Evolutionary conservation across 2,329 filamentous ascomycete species (phyloP), one percentile per base, ranked within the genome.

Genomic region (Fusarium lyarnte): DNA sequence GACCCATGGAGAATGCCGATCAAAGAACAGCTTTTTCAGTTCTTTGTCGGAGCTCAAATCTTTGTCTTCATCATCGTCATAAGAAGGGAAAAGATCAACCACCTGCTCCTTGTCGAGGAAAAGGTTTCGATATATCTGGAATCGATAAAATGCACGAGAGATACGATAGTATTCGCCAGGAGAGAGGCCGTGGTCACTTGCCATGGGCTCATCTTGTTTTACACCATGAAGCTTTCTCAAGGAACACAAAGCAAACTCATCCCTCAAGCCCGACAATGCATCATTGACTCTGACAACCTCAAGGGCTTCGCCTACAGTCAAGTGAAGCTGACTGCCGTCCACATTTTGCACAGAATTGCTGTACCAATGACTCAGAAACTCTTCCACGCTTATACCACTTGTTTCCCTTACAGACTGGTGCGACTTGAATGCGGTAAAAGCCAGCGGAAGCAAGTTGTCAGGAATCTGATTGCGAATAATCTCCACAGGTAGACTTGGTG

Each of bases 61-160:
- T 14, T 46, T 51, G 14, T 60, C 36, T 45, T 61, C 43, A 9
- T 46, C 29, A 1, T 65, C 39, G 31, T 52, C 23, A 21, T 61
- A n/a, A 27, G 39, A 53, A 1, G 61, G 36, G 8, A 70, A 70
- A 11, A 69, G 36, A 35, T 43, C 33, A 35, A 33, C 13, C 13
- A 39, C 54, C n/a, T 69, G 43, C 16, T 60, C 54, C 29, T 36
- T 55, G 17, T 63, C 46, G 10, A 72, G 31, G 25, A 77, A 77
- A 17, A 77, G 57, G 31, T 77, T 76, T 27, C 69, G 52, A 36
- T 72, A 69, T 23, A 76, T 76, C 49, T 77, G 71, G 19, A 77
- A 76, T 19, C 74, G 71, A 47, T 74, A 76, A 14, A 77, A 49
- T 13, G 73, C 73, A 17, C 73, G 65, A 12, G 64, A 70, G 33